A percentile compares a stretch with the other conserved stretches of the same genome.
Evolutionary conservation across 2,329 filamentous ascomycete genomes (phyloP).

Genomic region (Geosmithia flava): DNA sequence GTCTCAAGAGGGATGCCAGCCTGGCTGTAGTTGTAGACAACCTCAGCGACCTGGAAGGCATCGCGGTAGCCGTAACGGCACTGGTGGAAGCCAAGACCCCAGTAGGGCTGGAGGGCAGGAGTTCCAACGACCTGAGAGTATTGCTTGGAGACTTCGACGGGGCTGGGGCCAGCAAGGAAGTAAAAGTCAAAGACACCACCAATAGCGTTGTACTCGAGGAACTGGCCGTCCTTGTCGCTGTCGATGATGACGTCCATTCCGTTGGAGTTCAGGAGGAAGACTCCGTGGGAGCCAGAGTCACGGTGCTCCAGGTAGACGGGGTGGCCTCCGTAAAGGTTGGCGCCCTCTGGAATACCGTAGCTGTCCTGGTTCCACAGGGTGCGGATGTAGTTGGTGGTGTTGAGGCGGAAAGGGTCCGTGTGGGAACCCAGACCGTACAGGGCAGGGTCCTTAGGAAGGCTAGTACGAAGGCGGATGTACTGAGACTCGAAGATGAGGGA

Average conservation of each 20-base stretch:
- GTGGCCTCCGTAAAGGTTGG: slow-evolving; percentile 65
- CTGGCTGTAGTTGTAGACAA: slow-evolving; percentile 53
- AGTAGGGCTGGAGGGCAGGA: slow-evolving; percentile 67
- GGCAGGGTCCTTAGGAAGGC: slow-evolving; percentile 53
- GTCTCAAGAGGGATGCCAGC: slow-evolving; percentile 59
- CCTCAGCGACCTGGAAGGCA: slow-evolving; percentile 54
- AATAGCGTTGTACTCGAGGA: slow-evolving; percentile 69
- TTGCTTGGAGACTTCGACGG: slow-evolving; percentile 54
- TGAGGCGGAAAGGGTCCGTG: slow-evolving; percentile 56
- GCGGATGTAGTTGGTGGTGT: slow-evolving; percentile 47
- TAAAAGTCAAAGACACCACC: slow-evolving; percentile 72
- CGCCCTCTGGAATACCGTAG: slow-evolving; percentile 45
- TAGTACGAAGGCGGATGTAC: slow-evolving; percentile 61
- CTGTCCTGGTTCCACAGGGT: slow-evolving; percentile 62
- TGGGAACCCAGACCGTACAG: slow-evolving; percentile 75
- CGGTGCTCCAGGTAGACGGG: slow-evolving; percentile 60
- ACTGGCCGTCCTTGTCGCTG: slow-evolving; percentile 49
- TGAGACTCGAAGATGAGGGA: slow-evolving; percentile 65
- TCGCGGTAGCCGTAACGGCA: slow-evolving; percentile 74
- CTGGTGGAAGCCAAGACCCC: slow-evolving; percentile 71
- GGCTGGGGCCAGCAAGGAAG: slow-evolving; percentile 63
- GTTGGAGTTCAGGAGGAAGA: slow-evolving; percentile 67
- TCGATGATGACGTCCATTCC: slow-evolving; percentile 62
- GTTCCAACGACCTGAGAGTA: slow-evolving; percentile 59
- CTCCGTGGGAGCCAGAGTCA: slow-evolving; percentile 47